Conservation (phyloP, 1,139 yeast species). For the Candida labiduridarum region DNA sequence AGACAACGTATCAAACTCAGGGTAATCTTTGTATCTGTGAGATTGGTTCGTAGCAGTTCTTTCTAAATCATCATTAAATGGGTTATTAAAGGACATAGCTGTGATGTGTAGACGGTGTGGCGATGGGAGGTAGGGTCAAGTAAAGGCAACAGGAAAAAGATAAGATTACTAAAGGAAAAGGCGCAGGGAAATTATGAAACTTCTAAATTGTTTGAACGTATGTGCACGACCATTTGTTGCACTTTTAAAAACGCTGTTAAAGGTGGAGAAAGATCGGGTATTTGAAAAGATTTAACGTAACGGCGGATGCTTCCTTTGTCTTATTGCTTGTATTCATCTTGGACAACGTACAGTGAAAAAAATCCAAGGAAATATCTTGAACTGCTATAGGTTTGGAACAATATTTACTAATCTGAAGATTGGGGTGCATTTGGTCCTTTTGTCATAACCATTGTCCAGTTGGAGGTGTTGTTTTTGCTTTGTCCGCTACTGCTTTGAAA, state of each 20-base stretch:
- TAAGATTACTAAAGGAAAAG: background rate
- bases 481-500: slow-evolving; percentile 49
- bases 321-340: slow-evolving; percentile 76
- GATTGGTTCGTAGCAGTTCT: slow-evolving; percentile 19
- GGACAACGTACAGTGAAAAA: slow-evolving; percentile 77
- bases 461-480: slow-evolving; percentile 69
- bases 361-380: slow-evolving; percentile 77
- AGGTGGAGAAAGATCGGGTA: slow-evolving; percentile 45
- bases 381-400: slow-evolving; percentile 69
- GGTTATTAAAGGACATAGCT: slow-evolving; percentile 39
- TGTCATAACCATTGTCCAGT: slow-evolving; percentile 87
- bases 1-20: slow-evolving; percentile 41
- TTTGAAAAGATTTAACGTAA: slow-evolving; percentile 78
- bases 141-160: background rate
- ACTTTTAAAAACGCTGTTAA: no score
- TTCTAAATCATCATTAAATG: slow-evolving; percentile 34
- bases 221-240: no score
- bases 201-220: no score
- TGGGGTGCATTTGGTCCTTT: slow-evolving; percentile 97
- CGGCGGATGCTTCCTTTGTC: slow-evolving; percentile 84
- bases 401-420: slow-evolving; percentile 72
- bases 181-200: no score
- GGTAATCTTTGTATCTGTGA: slow-evolving; percentile 39
- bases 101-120: background rate
- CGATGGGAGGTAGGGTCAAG: background rate